A percentile compares a stretch with the other conserved stretches of the same genome.
Conservation (phyloP, 345 rosid species). For the Boechera stricta region DNA sequence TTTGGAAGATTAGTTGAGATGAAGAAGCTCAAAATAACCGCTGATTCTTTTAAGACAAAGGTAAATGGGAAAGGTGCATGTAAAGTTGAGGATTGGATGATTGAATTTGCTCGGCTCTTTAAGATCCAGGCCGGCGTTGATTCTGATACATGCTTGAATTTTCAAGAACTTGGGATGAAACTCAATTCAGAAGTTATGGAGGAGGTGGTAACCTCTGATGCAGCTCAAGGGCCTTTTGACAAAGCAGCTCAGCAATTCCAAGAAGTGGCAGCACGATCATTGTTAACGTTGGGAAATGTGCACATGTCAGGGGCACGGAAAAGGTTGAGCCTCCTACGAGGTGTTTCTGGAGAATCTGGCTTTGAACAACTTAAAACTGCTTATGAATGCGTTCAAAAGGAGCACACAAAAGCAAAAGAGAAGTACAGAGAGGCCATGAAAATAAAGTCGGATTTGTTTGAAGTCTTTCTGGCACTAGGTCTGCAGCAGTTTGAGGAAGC, state of each 20-base stretch:
- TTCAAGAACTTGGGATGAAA: constrained; percentile 84
- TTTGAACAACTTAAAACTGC: constrained; percentile 60
- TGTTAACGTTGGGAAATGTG: constrained; percentile 89
- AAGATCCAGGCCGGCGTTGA: constrained; percentile 79
- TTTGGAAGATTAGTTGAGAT: constrained; percentile 52
- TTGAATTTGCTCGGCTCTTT: constrained; percentile 79
- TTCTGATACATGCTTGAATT: constrained; percentile 68
- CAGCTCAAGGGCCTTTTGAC: constrained; percentile 75
- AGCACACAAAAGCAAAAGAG: constrained; percentile 60
- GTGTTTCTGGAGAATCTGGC: constrained; percentile 60
- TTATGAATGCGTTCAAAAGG: constrained; percentile 64
- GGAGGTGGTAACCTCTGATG: constrained; percentile 86
- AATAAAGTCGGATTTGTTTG: constrained; percentile 81
- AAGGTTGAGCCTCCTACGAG: constrained; percentile 60
- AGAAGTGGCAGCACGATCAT: constrained; percentile 84
- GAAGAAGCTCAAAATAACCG: constrained; percentile 39
- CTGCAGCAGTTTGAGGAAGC: constrained; percentile 91
- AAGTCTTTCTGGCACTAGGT: constrained; percentile 71
- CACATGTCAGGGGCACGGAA: constrained; percentile 87
- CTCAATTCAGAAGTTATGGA: constrained; percentile 89
- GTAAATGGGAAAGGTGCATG: constrained; percentile 43
- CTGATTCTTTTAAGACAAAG: constrained; percentile 40
- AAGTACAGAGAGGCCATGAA: constrained; percentile 78
- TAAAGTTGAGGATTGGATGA: constrained; percentile 82
- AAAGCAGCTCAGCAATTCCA: constrained; percentile 80